phyloP scores from a whole-genome alignment of 768 basidiomycete species.

The Amanita pseudoporphyria region DNA sequence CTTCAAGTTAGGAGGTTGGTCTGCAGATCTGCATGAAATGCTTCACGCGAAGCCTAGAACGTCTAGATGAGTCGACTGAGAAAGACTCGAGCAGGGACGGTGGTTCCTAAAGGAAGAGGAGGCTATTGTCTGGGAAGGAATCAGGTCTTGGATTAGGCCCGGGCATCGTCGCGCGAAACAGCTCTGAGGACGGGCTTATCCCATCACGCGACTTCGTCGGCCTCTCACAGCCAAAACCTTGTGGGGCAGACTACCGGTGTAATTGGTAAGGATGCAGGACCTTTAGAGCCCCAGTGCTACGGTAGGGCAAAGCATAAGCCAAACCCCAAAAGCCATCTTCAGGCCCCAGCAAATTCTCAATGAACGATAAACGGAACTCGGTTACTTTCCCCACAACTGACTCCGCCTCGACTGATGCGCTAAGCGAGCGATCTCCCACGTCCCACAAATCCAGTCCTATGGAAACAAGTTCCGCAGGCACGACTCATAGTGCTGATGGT shows the following conservation, averaged over 20 bases:
- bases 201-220: not conserved
- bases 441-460: not conserved
- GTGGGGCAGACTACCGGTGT: not conserved
- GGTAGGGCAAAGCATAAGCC: not conserved
- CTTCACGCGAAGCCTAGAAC: not conserved
- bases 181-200: not conserved
- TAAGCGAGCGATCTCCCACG: not conserved
- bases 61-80: conserved; percentile 1
- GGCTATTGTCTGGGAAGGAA: not conserved
- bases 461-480: not conserved
- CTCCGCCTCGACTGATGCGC: not conserved
- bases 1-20: not conserved
- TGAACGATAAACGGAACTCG: not conserved
- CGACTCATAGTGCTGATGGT: not conserved
- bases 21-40: not conserved
- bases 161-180: not conserved
- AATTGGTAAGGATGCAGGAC: not conserved
- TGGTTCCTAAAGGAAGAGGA: not conserved
- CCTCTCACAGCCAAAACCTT: not conserved
- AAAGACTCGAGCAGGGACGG: not conserved
- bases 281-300: not conserved
- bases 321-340: not conserved
- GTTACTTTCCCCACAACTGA: not conserved
- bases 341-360: not conserved
- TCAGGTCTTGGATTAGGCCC: not conserved